Evolutionary conservation across 768 basidiomycete species (phyloP).

Genomic region (Pleurotus tuber-regium): DNA sequence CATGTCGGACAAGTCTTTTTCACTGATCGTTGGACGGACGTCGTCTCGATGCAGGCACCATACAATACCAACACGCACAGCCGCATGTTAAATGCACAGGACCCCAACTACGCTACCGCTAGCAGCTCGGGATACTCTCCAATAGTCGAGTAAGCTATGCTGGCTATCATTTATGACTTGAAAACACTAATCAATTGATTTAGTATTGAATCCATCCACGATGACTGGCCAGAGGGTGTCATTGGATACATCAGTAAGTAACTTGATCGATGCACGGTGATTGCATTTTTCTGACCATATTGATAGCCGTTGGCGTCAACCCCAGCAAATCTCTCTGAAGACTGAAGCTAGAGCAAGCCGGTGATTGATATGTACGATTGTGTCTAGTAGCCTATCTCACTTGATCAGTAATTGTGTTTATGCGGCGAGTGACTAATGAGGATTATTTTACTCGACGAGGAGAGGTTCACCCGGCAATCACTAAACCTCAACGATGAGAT

Average conservation of each 20-base stretch:
- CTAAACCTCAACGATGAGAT: too few species aligned
- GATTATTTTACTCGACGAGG: too few species aligned
- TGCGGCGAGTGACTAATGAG: too few species aligned
- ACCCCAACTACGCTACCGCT: slow-evolving; percentile 24
- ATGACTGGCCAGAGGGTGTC: slow-evolving; percentile 29
- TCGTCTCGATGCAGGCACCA: slow-evolving; percentile 24
- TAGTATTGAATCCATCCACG: slow-evolving; percentile 24
- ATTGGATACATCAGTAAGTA: slow-evolving; percentile 25
- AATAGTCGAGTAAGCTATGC: slow-evolving; percentile 24
- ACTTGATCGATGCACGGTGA: not conserved
- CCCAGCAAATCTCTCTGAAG: slow-evolving; percentile 16
- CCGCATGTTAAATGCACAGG: slow-evolving; percentile 27
- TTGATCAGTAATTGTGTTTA: too few species aligned
- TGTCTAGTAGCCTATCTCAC: too few species aligned
- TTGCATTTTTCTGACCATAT: not conserved
- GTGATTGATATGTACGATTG: too few species aligned
- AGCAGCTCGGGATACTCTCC: slow-evolving; percentile 24
- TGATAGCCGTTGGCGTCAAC: slow-evolving; percentile 26
- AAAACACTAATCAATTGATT: not conserved
- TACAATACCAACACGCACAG: slow-evolving; percentile 30
- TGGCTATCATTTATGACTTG: not conserved
- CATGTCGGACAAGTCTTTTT: slow-evolving; percentile 41
- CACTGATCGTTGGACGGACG: slow-evolving; percentile 31
- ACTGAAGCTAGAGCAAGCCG: too few species aligned
- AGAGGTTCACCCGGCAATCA: too few species aligned